Conservation (phyloP, 2,329 filamentous ascomycete species). For the Geosmithia putterillii region DNA sequence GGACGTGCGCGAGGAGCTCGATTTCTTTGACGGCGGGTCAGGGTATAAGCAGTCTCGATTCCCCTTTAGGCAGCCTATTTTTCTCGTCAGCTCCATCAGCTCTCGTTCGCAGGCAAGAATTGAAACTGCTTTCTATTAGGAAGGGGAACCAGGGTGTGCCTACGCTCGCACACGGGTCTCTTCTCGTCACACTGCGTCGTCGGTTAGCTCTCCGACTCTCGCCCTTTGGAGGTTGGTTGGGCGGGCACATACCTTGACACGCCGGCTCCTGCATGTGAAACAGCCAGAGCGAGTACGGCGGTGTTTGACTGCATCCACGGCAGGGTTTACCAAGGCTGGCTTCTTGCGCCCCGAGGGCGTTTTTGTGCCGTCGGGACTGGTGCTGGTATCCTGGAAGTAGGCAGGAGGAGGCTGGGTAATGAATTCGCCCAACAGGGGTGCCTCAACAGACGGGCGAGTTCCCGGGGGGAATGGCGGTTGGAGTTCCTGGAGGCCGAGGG, state of each 20-base stretch:
- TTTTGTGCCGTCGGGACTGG: slow-evolving; percentile 18
- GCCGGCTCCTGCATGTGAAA: slow-evolving; percentile 76
- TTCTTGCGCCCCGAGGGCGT: slow-evolving; percentile 33
- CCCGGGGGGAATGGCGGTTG: neutral
- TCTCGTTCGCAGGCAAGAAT: slow-evolving; percentile 10
- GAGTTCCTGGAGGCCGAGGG: neutral
- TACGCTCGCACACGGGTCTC: slow-evolving; percentile 74
- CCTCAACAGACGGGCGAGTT: slow-evolving; percentile 3
- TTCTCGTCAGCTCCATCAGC: neutral
- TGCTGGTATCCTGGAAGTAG: slow-evolving; percentile 39
- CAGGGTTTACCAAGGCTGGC: slow-evolving; percentile 15
- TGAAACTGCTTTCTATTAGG: slow-evolving; percentile 5
- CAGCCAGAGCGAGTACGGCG: slow-evolving; percentile 88
- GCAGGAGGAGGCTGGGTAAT: slow-evolving; percentile 23
- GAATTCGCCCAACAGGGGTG: slow-evolving; percentile 1
- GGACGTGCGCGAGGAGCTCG: slow-evolving; percentile 6
- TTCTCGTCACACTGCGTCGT: slow-evolving; percentile 69
- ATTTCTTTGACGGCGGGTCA: slow-evolving; percentile 36
- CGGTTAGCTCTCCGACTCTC: slow-evolving; percentile 9
- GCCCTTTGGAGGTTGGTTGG: slow-evolving; percentile 6
- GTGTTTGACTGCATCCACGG: slow-evolving; percentile 66
- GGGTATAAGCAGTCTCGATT: slow-evolving; percentile 86
- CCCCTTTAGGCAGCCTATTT: slow-evolving; percentile 75
- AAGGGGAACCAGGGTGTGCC: slow-evolving; percentile 17
- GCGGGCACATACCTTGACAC: slow-evolving; percentile 56